Base-by-base conservation (phyloP, 257 asterid genomes). In the Coffea canephora region DNA sequence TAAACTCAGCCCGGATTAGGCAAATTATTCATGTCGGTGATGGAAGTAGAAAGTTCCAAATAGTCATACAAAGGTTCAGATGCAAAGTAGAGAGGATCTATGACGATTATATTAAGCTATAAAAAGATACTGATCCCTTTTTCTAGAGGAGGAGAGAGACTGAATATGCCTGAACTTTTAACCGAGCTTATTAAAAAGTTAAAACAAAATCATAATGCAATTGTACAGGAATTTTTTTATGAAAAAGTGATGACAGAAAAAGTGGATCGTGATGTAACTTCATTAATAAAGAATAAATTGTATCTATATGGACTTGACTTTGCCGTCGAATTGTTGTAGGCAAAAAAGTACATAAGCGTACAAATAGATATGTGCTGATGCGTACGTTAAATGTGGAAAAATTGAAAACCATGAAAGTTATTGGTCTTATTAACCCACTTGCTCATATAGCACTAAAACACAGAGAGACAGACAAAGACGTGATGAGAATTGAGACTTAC, bases 401-500 rank as follows among this genome's bases (percentile, higher is more conserved):
- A 9, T 55, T 57, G 27, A 55, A 16, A 57, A 6, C 21, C 3
- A 18, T 14, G 72, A 41, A 43, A 65, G 23, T n/a, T 21, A 45
- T 59, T 16, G 41, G 36, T 11, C 39, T 8, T 62, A 25, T 2
- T 39, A 39, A 0, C n/a, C 27, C 50, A 54, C 3, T 71, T 74
- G 19, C 43, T 16, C 57, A 55, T 41, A 43, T 3, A 43, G 8
- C 3, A 48, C 25, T 36, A 48, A 3, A 61, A 27, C 9, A 3
- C 0, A 59, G 23, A 50, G 16, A 45, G 16, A 77, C 4, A 39
- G n/a, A 65, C 43, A 46, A 23, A 46, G 61, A 71, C 43, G 31
- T 16, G 66, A 82, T 4, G 43, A 39, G 4, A 39, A 27, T 27
- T 39, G 78, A 43, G 16, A 64, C 89, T 87, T 39, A 93, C 98